Conservation (phyloP, 495 filamentous ascomycete species). For the Penicillium cosmopolitanum region DNA sequence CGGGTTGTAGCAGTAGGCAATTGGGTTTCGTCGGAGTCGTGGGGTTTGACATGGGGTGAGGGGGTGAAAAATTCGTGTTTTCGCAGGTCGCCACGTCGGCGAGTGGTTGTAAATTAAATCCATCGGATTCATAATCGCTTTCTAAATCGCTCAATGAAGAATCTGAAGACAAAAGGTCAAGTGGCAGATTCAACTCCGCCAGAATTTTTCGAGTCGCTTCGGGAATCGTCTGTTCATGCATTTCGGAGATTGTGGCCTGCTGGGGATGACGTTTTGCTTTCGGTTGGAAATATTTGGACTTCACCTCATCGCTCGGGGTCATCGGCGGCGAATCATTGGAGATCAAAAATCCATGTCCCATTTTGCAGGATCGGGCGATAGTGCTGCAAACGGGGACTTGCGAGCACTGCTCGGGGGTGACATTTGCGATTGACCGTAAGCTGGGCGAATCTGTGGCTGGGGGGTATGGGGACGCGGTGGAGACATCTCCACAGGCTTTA, state of each 20-base stretch:
- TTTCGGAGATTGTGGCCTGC: background rate
- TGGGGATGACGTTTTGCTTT: background rate
- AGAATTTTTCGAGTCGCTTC: conserved; percentile 19
- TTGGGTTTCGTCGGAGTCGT: conserved; percentile 7
- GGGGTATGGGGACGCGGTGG: background rate
- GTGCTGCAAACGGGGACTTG: background rate
- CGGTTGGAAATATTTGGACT: conserved; percentile 43
- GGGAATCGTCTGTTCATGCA: conserved; percentile 13
- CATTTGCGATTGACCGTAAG: background rate
- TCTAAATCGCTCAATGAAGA: conserved; percentile 39
- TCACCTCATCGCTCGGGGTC: conserved; percentile 47
- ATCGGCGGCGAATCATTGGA: conserved; percentile 45
- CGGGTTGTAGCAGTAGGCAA: background rate
- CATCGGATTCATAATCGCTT: conserved; percentile 25
- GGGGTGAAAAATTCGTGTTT: background rate
- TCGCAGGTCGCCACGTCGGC: conserved; percentile 2
- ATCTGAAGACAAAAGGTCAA: conserved; percentile 35
- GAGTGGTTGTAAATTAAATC: background rate
- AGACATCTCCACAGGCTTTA: background rate
- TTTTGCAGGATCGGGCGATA: conserved; percentile 21
- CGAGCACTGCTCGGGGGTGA: background rate
- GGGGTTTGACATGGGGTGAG: background rate
- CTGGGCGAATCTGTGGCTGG: background rate
- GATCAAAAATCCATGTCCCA: conserved; percentile 45
- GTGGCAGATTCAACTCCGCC: conserved; percentile 17